Percentiles rank a stretch among this genome's conserved stretches.
These are phyloP conservation scores for Cymbidium sinense DNA, from an alignment of 106 monocot species.

Conservation along the genomic window DNA sequence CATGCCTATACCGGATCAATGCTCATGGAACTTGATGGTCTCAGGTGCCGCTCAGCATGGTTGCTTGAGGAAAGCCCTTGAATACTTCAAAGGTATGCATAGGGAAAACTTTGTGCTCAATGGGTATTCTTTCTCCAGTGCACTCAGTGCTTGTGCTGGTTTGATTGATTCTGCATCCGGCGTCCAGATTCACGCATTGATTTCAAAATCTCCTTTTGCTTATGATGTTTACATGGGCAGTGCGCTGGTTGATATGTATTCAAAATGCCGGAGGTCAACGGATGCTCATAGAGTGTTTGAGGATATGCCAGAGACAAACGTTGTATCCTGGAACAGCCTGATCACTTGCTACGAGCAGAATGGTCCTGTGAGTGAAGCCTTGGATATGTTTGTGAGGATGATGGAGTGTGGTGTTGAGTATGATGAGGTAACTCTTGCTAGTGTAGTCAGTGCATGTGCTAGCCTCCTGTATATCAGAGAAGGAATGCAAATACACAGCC, in stretches of 20 bases:
- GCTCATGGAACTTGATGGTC: conserved; percentile 80
- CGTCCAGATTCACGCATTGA: conserved; percentile 45
- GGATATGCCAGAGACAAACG: conserved; percentile 43
- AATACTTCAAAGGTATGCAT: conserved; percentile 41
- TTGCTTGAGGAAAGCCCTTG: conserved; percentile 26
- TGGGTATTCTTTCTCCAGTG: conserved; percentile 49
- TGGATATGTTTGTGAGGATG: conserved; percentile 47
- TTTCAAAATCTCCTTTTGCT: conserved; percentile 34
- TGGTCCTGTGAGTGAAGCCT: conserved; percentile 36
- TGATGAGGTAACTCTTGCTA: conserved; percentile 71
- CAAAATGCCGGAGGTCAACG: conserved; percentile 38
- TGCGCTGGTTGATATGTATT: conserved; percentile 62
- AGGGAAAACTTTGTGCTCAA: conserved; percentile 37
- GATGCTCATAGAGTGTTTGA: conserved; percentile 53
- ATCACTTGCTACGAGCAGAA: conserved; percentile 82
- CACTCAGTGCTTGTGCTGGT: conserved; percentile 51
- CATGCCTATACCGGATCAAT: conserved; percentile 58
- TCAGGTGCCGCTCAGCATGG: conserved; percentile 64
- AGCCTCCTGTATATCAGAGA: conserved; percentile 32
- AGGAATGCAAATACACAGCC: conserved; percentile 54
- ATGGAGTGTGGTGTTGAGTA: conserved; percentile 28
- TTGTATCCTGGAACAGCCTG: conserved; percentile 65
- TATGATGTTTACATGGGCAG: conserved; percentile 62
- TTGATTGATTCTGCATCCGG: conserved; percentile 24
- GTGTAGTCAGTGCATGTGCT: conserved; percentile 71